Conservation (phyloP, 1,139 yeast species). For the Kodamaea ohmeri region DNA sequence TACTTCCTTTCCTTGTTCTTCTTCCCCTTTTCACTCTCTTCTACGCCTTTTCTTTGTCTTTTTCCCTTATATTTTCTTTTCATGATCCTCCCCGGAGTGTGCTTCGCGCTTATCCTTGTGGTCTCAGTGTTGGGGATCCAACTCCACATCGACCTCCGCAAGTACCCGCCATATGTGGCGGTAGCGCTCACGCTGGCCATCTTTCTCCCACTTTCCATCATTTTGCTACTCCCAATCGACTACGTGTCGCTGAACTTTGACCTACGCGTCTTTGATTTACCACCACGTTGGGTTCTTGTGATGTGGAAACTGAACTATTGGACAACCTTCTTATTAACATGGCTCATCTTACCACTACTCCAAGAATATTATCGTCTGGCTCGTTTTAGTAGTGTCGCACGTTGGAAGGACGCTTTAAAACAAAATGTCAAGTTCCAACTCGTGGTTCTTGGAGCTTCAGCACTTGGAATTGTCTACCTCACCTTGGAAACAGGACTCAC, state of each 20-base stretch:
- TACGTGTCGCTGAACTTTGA: slow-evolving; percentile 34
- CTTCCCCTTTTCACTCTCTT: too few relatives aligned
- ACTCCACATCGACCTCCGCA: slow-evolving; percentile 36
- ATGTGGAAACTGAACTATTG: slow-evolving; percentile 79
- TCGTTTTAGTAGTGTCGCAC: slow-evolving; percentile 45
- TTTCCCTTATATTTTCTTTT: too few relatives aligned
- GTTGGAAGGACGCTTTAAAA: slow-evolving; percentile 55
- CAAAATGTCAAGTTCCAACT: slow-evolving; percentile 61
- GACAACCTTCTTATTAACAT: slow-evolving; percentile 73
- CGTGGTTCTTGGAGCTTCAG: slow-evolving; percentile 51
- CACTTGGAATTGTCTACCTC: slow-evolving; percentile 58
- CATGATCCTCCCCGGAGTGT: slow-evolving; percentile 29
- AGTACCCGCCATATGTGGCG: slow-evolving; percentile 34
- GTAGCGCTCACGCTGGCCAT: slow-evolving; percentile 39
- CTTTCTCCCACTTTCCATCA: slow-evolving; percentile 43
- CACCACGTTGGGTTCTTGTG: slow-evolving; percentile 46
- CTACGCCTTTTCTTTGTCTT: too few relatives aligned
- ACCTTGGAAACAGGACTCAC: slow-evolving; percentile 60
- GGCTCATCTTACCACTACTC: slow-evolving; percentile 68
- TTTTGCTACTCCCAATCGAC: slow-evolving; percentile 41
- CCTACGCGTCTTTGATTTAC: slow-evolving; percentile 23
- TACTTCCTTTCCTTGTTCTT: too few relatives aligned
- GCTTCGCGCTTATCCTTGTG: slow-evolving; percentile 30
- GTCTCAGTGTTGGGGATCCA: slow-evolving; percentile 36
- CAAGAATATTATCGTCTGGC: slow-evolving; percentile 77